Conservation (phyloP, 768 basidiomycete genomes). For the Mycena leptocephala region DNA sequence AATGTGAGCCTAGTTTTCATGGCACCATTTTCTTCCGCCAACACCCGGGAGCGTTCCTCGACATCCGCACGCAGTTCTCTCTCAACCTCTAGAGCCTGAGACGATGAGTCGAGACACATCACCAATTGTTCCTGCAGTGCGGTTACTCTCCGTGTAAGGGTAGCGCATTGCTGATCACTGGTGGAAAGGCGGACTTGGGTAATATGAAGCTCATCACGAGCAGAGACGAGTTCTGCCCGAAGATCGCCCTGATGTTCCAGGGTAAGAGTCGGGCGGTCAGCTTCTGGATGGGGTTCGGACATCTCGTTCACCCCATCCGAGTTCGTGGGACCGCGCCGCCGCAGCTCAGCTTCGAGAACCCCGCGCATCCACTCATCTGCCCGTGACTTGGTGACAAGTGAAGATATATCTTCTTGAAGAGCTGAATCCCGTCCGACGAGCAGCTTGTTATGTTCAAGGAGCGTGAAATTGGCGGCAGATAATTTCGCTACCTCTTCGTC, state of each 20-base stretch:
- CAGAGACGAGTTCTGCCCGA: constrained; percentile 38
- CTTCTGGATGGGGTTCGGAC: background rate
- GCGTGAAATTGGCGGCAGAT: constrained; percentile 38
- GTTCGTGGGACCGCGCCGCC: constrained; percentile 16
- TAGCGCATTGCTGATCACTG: constrained; percentile 35
- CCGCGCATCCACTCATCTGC: constrained; percentile 43
- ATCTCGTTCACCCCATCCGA: background rate
- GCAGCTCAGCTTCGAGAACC: constrained; percentile 39
- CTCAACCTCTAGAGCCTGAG: constrained; percentile 43
- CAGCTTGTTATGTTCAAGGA: constrained; percentile 46
- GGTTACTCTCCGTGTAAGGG: constrained; percentile 35
- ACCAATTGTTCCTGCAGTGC: constrained; percentile 39
- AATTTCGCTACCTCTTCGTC: constrained; percentile 39
- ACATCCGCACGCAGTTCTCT: constrained; percentile 43
- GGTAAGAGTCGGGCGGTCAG: constrained; percentile 22
- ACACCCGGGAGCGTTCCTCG: constrained; percentile 28
- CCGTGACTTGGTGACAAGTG: constrained; percentile 41
- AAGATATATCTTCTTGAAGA: constrained; percentile 41
- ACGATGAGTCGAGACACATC: constrained; percentile 43
- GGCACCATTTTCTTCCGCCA: constrained; percentile 36
- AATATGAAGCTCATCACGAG: constrained; percentile 43
- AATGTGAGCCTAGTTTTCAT: constrained; percentile 29
- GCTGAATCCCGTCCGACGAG: constrained; percentile 41
- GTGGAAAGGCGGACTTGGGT: constrained; percentile 35
- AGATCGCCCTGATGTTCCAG: constrained; percentile 38